Base-by-base conservation (phyloP, 345 rosid species). In the Gossypioides kirkii region DNA sequence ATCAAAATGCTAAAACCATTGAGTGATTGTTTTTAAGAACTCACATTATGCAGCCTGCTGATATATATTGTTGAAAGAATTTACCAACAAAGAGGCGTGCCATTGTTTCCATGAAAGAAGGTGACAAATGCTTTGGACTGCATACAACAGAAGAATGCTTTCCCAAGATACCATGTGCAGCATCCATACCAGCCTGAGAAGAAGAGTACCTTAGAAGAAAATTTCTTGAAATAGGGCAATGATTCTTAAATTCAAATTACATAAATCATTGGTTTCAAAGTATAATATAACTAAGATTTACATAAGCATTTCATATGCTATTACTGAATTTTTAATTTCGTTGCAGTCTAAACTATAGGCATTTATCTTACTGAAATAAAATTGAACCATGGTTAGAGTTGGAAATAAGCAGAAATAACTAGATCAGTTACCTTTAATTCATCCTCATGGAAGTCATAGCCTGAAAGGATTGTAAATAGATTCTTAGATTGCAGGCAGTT, bases 381-480 rank as follows among this genome's bases (percentile, higher is more conserved):
- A 38, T 10, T n/a, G 16, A 32, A 32, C 2, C 69, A 64, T 64
- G 18, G 2, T 12, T 41, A 38, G 16, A 9, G 7, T 42, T 64
- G 11, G 2, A 22, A 38, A 73, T 36, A 17, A 23, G 46, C 55
- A 41, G 46, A 59, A 26, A 3, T 2, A 3, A 72, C 4, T 54
- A 47, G 50, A 11, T 55, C 38, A 17, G 18, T 73, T 87, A 79
- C 97, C 97, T 90, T 89, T 22, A 94, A 81, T 74, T 92, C 96
- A 64, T 94, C 97, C 80, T 94, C 96, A 75, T 87, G 97, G 82
- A 92, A 94, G 74, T 95, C 97, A 78, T 92, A 92, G 32, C 98
- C 98, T 92, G 88, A 81, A 80, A 82, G 8, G 25, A 9, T 26
- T 47, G 58, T 25, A 68, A 68, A 26, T 32, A 68, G 20, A 25